Percentiles rank a stretch among this genome's conserved stretches.
Conservation (phyloP, 495 filamentous ascomycete species). For the Daldinia childiae region DNA sequence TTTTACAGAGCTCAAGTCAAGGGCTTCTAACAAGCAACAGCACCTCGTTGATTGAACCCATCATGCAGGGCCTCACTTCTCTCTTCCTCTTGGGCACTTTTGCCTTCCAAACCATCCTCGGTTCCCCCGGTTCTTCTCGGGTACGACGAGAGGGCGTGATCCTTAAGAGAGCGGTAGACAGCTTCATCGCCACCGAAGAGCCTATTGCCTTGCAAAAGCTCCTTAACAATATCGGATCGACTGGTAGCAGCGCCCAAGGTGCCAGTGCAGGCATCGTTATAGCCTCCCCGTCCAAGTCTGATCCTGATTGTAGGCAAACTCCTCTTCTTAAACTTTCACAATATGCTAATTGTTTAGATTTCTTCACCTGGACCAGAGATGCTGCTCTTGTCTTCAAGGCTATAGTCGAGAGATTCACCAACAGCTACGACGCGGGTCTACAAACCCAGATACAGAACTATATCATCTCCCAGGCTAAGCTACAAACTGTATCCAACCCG, state of each 20-base stretch:
- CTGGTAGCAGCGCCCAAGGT: conserved; percentile 57
- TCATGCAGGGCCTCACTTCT: conserved; percentile 56
- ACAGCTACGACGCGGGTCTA: conserved; percentile 61
- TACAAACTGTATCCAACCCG: conserved; percentile 69
- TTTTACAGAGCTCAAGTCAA: conserved; percentile 30
- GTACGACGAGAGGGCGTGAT: conserved; percentile 52
- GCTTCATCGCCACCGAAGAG: conserved; percentile 65
- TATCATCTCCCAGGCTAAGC: conserved; percentile 65
- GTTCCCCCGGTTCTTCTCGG: conserved; percentile 48
- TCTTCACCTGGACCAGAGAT: conserved; percentile 78
- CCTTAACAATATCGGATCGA: conserved; percentile 68
- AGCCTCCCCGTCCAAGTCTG: conserved; percentile 66
- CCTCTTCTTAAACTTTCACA: not conserved
- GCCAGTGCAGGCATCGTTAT: conserved; percentile 66
- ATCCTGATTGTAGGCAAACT: conserved; percentile 67
- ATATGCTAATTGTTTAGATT: conserved; percentile 51
- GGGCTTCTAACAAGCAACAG: conserved; percentile 39
- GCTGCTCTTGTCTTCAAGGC: conserved; percentile 70
- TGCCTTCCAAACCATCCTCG: conserved; percentile 58
- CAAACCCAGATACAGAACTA: conserved; percentile 66
- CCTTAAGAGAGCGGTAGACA: conserved; percentile 58
- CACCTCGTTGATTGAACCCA: conserved; percentile 50
- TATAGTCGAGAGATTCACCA: conserved; percentile 66
- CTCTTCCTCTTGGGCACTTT: conserved; percentile 57
- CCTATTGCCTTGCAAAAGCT: conserved; percentile 62